These are phyloP conservation scores for Sporodiniella umbellata DNA, from an alignment of 371 early-diverging fungal genomes.

Conservation along the genomic window DNA sequence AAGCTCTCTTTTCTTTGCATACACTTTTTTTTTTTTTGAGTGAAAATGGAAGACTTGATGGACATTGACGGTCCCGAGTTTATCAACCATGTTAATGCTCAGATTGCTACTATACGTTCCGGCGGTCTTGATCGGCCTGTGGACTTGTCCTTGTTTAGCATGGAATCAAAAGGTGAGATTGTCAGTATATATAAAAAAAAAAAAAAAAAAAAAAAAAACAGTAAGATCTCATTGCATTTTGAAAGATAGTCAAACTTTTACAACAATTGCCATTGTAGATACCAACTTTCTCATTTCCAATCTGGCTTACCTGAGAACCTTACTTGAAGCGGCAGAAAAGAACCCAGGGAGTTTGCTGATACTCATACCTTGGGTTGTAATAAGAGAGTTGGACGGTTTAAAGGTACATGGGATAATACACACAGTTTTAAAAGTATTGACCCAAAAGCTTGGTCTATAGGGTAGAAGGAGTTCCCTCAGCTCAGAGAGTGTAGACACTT, in stretches of 20 bases:
- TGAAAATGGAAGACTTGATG: slow-evolving; percentile 21
- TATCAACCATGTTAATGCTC: slow-evolving; percentile 23
- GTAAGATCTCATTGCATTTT: neutral
- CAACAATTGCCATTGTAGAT: slow-evolving; percentile 30
- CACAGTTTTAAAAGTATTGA: neutral
- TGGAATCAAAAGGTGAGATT: neutral
- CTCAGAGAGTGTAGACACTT: slow-evolving; percentile 2
- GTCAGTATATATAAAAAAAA: neutral
- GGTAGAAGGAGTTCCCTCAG: neutral
- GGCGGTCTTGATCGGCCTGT: neutral
- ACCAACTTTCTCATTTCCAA: slow-evolving; percentile 42
- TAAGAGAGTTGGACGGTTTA: slow-evolving; percentile 35
- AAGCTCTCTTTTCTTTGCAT: neutral
- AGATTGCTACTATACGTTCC: slow-evolving; percentile 28
- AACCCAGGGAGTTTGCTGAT: slow-evolving; percentile 22
- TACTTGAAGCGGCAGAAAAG: slow-evolving; percentile 19
- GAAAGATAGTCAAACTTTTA: neutral
- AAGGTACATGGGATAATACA: slow-evolving; percentile 17
- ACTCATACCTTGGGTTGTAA: slow-evolving; percentile 41
- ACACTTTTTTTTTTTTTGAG: neutral
- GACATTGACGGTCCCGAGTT: slow-evolving; percentile 44
- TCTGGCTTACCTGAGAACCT: slow-evolving; percentile 22
- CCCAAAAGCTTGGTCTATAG: neutral
- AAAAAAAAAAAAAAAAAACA: neutral
- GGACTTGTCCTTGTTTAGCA: neutral